Base-by-base conservation (phyloP, 2,329 filamentous ascomycete species). In the Colletotrichum sp. region DNA sequence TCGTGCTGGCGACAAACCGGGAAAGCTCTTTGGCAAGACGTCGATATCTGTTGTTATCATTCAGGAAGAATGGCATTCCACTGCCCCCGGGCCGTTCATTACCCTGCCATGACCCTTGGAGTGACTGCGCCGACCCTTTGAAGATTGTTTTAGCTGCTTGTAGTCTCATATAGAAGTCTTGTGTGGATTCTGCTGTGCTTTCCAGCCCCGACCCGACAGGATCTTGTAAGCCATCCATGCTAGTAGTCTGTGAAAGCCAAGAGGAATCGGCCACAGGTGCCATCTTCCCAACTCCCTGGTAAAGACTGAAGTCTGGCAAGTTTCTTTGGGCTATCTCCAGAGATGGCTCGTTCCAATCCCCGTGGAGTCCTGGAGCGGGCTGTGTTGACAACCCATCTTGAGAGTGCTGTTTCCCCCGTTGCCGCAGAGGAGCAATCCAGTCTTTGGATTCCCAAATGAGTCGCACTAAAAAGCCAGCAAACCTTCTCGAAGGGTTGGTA, bases 1-100 rank as follows among this genome's bases (percentile, higher is more conserved):
- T 84, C 0, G 80, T 80, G 2, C 79, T 80, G 2, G 80, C 79
- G 1, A 79, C 81, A 39, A 80, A 81, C 1, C 80, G 77, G 12
- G 79, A n/a, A 64, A 79, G 27, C 44, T 81, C 77, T 57, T 76
- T 39, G 12, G 77, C 34, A 36, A 83, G 72, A 72, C 78, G 80
- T 2, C 69, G 68, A 22, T 82, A 78, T 27, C 82, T 80, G 8
- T 83, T 78, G 2, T 77, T 73, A 15, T 82, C 80, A 52, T 82
- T 82, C 3, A 81, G 72, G 8, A 75, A 77, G 55, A 78, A 74
- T 4, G 61, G 67, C 19, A 74, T 64, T 7, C 63, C 73, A 25
- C 16, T 72, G 12, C 69, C 63, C 12, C 57, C 34, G 3, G 73
- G 70, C 2, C 32, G 69, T 7, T 64, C 69, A 7, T 44, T 44